Base-by-base conservation (phyloP, 140 eudicot species). In the Cichorium intybus region DNA sequence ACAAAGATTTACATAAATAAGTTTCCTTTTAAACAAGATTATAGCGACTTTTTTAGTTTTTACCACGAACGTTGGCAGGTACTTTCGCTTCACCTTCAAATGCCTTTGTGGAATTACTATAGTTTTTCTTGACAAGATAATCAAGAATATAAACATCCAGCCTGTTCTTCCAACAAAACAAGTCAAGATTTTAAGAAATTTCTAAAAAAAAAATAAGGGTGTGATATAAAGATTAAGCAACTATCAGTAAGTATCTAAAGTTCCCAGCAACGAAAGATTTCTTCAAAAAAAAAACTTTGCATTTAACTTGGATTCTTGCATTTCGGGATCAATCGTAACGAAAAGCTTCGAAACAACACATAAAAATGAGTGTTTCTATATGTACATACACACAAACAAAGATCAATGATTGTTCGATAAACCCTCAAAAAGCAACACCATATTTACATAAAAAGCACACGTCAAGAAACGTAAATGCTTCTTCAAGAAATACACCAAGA, bases 81-180 rank as follows among this genome's bases (percentile, higher is more conserved):
- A 87, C 82, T 62, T 74, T 75, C 26, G 84, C 86, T 81, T 87
- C 95, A 16, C 75, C 80, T 78, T 74, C 76, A 64, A 87, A 87
- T 35, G 73, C 79, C 64, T 74, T 74, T 18, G 72, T 77, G 22
- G 95, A 34, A 34, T 66, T 69, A 35, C 46, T 49, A 24, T 75
- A 72, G 28, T 81, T 77, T 79, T 78, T 75, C 84, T 87, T 87
- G 22, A 72, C 69, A 56, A 87, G 77, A 70, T 87, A 87, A 79
- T 87, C 95, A 62, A 72, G 84, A 71, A 87, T 84, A 62, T 84
- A 87, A 24, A 82, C 79, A 78, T 87, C 91, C 75, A 87, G 50
- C 85, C 95, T 87, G 69, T 79, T 69, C 24, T 52, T 51, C 54
- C 59, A 66, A 15, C 71, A 69, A 29, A 65, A 45, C 16, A 63